These are phyloP conservation scores for Serendipita sp. DNA, from an alignment of 768 basidiomycete species.

Conservation along the genomic window DNA sequence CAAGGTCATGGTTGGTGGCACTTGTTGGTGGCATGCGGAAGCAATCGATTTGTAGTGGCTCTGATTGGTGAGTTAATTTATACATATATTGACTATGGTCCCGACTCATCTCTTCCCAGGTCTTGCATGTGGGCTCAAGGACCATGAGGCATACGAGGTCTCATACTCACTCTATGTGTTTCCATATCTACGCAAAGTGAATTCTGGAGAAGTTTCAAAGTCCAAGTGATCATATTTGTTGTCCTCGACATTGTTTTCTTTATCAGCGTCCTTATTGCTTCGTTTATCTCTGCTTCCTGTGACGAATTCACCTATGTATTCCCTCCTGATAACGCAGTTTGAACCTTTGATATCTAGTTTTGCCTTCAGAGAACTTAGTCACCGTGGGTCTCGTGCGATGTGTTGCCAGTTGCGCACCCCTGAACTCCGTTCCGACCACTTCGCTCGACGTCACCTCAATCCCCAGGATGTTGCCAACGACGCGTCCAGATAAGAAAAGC, in stretches of 20 bases:
- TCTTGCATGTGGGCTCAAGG: not conserved
- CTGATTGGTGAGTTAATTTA: not conserved
- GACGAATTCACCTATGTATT: no score
- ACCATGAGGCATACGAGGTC: not conserved
- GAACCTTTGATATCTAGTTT: no score
- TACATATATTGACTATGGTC: not conserved
- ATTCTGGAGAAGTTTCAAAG: not conserved
- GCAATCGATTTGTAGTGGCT: not conserved
- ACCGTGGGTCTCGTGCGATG: no score
- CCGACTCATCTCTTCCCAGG: not conserved
- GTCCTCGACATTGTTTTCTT: not conserved
- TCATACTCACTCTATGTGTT: not conserved
- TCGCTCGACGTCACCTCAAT: not conserved
- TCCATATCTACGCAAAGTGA: not conserved
- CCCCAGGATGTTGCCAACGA: not conserved
- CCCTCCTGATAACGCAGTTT: no score
- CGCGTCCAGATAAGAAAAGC: not conserved
- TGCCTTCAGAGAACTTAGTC: no score
- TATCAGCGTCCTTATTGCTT: no score
- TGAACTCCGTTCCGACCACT: not conserved
- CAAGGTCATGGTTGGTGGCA: slow-evolving; percentile 4
- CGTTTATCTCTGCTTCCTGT: no score
- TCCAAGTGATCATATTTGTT: not conserved
- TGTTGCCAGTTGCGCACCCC: not conserved
- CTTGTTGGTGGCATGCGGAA: not conserved